Evolutionary conservation across 2,329 filamentous ascomycete genomes (phyloP), one percentile per base, ranked within the genome.

Genomic region (Cordyceps militaris): DNA sequence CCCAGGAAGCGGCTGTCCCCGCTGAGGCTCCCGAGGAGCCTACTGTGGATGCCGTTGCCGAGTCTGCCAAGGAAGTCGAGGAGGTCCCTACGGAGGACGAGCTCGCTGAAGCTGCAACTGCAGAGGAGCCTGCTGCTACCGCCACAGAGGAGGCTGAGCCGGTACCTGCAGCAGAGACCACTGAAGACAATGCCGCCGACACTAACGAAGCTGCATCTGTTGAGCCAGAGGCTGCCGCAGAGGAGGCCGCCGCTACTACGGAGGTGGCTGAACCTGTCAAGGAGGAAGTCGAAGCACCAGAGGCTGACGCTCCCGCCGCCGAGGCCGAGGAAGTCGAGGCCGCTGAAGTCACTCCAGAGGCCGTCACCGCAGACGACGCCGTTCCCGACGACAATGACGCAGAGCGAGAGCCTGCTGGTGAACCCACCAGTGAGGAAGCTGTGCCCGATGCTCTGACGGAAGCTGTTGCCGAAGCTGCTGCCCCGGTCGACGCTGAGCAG

Each of bases 271-370:
- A 19, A 13, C 13, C 46, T 24, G 24, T 40, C 13, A 10, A 24
- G 7, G 34, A 57, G 19, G 36, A 32, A 11, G 57, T 26, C 19
- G 32, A 30, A 10, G 40, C 55, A n/a, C n/a, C n/a, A n/a, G n/a
- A n/a, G n/a, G n/a, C n/a, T n/a, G n/a, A n/a, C n/a, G n/a, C n/a
- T n/a, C n/a, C n/a, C n/a, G n/a, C n/a, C n/a, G n/a, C n/a, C n/a
- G n/a, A n/a, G 28, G 56, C 51, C 10, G 61, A 64, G 46, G 58
- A 51, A 7, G 13, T 32, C 7, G 8, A 9, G 2, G 9, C 21
- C 21, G 30, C 26, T 3, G 21, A 44, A 36, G 51, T 42, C 6
- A n/a, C 50, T 23, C 40, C 63, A 43, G 60, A 60, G n/a, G 6
- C 23, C 11, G 10, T n/a, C 16, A 1, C 16, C 9, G 38, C 38